Conservation (phyloP, 768 basidiomycete species). For the Leccinum rimulosum region DNA sequence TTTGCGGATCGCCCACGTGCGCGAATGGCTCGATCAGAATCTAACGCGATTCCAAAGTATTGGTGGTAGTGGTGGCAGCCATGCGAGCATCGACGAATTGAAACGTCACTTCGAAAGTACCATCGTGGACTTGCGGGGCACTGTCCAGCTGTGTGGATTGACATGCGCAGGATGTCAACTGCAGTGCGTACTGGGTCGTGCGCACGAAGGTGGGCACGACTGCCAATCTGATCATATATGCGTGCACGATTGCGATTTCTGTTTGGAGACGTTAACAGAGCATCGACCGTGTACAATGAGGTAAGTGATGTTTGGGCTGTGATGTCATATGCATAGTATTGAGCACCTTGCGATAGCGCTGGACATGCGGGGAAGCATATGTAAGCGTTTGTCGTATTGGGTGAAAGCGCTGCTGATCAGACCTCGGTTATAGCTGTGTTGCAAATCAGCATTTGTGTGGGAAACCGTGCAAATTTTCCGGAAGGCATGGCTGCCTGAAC, state of each 20-base stretch:
- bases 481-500: constrained; percentile 49
- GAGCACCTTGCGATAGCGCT: constrained; percentile 37
- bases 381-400: constrained; percentile 30
- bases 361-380: constrained; percentile 57
- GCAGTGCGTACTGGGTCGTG: constrained; percentile 43
- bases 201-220: constrained; percentile 46
- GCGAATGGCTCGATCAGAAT: constrained; percentile 51
- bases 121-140: constrained; percentile 44
- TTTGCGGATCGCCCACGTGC: constrained; percentile 45
- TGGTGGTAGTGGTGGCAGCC: constrained; percentile 5
- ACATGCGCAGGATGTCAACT: constrained; percentile 49
- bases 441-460: constrained; percentile 56
- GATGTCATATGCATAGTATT: constrained; percentile 15
- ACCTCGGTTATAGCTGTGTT: constrained; percentile 42
- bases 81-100: constrained; percentile 46
- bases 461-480: constrained; percentile 43
- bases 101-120: constrained; percentile 42
- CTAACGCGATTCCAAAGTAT: constrained; percentile 42
- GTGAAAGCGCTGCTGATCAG: not conserved
- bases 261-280: constrained; percentile 24
- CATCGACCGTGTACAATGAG: constrained; percentile 42
- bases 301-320: constrained; percentile 32
- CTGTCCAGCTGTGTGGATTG: constrained; percentile 47
- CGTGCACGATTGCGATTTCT: constrained; percentile 41
- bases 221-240: constrained; percentile 53